Evolutionary conservation across 192 early-diverging fungal species (phyloP).

Genomic region (Podila minutissima): DNA sequence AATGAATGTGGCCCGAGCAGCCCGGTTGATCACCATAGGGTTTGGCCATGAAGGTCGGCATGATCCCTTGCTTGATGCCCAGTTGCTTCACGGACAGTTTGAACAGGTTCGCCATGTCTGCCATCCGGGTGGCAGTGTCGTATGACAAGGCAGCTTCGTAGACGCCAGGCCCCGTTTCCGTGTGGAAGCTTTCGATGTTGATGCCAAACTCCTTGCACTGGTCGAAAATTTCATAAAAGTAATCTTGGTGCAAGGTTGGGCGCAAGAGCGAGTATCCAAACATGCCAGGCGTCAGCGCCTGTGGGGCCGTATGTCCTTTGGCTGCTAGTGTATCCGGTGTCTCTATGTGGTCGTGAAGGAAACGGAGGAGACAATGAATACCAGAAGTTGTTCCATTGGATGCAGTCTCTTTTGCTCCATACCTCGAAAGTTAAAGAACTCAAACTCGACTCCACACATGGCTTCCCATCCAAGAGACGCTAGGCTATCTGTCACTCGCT

Average conservation of each 20-base stretch:
- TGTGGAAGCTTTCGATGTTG: constrained; percentile 81
- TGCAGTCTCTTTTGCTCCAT: too few relatives aligned
- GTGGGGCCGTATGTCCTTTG: constrained; percentile 66
- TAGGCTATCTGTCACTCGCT: constrained; percentile 70
- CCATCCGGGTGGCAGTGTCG: constrained; percentile 64
- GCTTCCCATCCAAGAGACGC: constrained; percentile 57
- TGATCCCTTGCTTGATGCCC: constrained; percentile 71
- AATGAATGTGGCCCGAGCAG: constrained; percentile 85
- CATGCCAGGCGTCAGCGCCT: constrained; percentile 80
- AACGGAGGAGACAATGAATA: too few relatives aligned
- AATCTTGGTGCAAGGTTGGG: constrained; percentile 71
- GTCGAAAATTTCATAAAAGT: constrained; percentile 77
- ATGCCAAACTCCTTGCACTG: constrained; percentile 65
- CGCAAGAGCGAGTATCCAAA: constrained; percentile 82
- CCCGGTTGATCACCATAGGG: constrained; percentile 77
- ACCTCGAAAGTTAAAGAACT: constrained; percentile 85
- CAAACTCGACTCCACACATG: constrained; percentile 69
- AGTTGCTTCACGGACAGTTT: constrained; percentile 81
- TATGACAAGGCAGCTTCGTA: constrained; percentile 83
- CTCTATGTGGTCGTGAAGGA: constrained; percentile 53
- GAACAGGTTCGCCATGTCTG: constrained; percentile 81
- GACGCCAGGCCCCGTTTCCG: constrained; percentile 87
- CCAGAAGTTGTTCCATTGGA: too few relatives aligned
- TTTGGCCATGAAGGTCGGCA: constrained; percentile 89
- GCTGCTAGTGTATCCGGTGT: constrained; percentile 69